Conservation (phyloP, 176 grass and related monocot species). For the Carex scoparia region DNA sequence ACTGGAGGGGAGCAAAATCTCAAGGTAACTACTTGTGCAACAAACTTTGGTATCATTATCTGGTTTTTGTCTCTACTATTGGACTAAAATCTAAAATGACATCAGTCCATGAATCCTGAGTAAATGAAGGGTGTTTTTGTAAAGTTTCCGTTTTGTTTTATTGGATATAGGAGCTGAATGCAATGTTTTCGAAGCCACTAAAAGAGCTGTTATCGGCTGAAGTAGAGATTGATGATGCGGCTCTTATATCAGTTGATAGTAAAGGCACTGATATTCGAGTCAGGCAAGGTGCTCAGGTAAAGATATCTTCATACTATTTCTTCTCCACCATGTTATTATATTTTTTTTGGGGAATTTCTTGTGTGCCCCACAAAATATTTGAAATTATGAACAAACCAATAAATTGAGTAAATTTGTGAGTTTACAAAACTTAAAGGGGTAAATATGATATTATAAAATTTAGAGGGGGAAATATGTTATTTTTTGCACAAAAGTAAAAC, state of each 20-base stretch:
- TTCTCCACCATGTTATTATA: background rate
- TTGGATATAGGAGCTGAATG: conserved; percentile 75
- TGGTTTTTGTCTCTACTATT: background rate
- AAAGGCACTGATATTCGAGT: conserved; percentile 96
- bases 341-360: no score
- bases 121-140: background rate
- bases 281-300: conserved; percentile 96
- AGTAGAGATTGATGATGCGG: conserved; percentile 86
- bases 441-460: no score
- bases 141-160: background rate
- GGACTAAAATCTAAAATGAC: background rate
- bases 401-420: no score
- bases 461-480: no score
- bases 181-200: conserved; percentile 89
- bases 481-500: no score
- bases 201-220: conserved; percentile 75
- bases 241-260: conserved; percentile 98
- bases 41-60: background rate
- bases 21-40: conserved; percentile 45
- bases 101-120: no score
- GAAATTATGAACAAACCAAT: no score
- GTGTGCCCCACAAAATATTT: no score
- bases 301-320: background rate
- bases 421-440: no score
- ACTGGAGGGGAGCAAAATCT: conserved; percentile 81